A percentile compares a stretch with the other conserved stretches of the same genome.
These are phyloP conservation scores for Neoascochyta sp. DNA, from an alignment of 2,329 filamentous ascomycete species.

Conservation along the genomic window DNA sequence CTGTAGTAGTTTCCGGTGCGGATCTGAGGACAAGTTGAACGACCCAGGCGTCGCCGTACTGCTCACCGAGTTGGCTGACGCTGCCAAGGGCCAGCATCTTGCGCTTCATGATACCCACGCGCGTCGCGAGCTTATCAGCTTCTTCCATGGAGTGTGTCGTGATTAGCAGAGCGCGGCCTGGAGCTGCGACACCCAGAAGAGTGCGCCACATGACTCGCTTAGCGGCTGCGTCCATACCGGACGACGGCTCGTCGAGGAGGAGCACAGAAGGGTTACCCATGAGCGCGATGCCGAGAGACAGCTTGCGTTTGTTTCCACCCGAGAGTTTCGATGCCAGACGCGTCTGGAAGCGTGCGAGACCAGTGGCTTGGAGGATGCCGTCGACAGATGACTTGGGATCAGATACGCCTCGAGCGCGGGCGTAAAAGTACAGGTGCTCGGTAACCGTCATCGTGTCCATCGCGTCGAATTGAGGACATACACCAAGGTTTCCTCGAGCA, in stretches of 20 bases:
- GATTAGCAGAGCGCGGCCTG: conserved; percentile 76
- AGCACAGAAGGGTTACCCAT: conserved; percentile 89
- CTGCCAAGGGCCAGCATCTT: conserved; percentile 83
- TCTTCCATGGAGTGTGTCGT: conserved; percentile 97
- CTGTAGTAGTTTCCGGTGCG: conserved; percentile 67
- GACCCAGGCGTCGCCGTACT: conserved; percentile 74
- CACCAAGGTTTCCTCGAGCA: conserved; percentile 76
- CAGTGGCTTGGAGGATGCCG: conserved; percentile 76
- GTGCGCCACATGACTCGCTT: conserved; percentile 95
- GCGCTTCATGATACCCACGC: conserved; percentile 80
- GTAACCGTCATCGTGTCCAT: conserved; percentile 87
- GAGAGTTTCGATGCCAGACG: conserved; percentile 77
- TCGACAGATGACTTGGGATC: conserved; percentile 73
- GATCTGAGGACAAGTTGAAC: conserved; percentile 74
- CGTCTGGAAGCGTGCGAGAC: conserved; percentile 64
- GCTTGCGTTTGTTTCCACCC: conserved; percentile 90
- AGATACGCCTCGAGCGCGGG: conserved; percentile 72
- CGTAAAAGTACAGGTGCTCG: conserved; percentile 87
- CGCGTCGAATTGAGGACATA: conserved; percentile 74
- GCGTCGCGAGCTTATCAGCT: conserved; percentile 78
- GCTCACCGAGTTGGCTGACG: conserved; percentile 65
- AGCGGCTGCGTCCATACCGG: conserved; percentile 83
- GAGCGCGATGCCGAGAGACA: conserved; percentile 81
- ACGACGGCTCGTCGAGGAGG: conserved; percentile 83
- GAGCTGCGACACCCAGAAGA: conserved; percentile 62